These are phyloP conservation scores for Penicillium nucicola DNA, from an alignment of 495 filamentous ascomycete genomes.

Conservation along the genomic window DNA sequence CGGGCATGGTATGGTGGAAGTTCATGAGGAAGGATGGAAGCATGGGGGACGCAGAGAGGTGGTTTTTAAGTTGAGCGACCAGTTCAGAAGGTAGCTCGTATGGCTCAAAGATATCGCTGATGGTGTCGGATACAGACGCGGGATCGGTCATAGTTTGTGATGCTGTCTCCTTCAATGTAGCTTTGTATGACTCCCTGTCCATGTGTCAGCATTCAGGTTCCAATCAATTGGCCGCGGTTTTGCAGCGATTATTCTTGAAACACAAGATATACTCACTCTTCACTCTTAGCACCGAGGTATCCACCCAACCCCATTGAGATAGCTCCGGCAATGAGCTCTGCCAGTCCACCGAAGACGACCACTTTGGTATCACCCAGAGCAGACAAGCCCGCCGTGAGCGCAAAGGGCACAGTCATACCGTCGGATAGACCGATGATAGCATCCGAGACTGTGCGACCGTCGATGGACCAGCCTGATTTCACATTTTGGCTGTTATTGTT, in stretches of 20 bases:
- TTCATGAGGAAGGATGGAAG: constrained; percentile 56
- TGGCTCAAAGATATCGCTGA: constrained; percentile 51
- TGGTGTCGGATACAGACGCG: constrained; percentile 31
- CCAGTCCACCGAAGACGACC: constrained; percentile 56
- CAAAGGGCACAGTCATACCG: constrained; percentile 60
- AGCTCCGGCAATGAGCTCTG: constrained; percentile 56
- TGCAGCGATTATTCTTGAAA: background rate
- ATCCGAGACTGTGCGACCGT: constrained; percentile 54
- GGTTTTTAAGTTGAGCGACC: constrained; percentile 40
- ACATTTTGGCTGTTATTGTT: constrained; percentile 5
- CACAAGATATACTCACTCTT: constrained; percentile 45
- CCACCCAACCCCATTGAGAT: constrained; percentile 60
- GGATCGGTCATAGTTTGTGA: constrained; percentile 38
- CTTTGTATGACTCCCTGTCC: constrained; percentile 49
- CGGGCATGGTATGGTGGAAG: constrained; percentile 53
- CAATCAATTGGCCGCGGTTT: too few species aligned
- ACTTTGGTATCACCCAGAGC: constrained; percentile 52
- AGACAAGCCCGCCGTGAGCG: constrained; percentile 55
- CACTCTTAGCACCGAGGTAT: constrained; percentile 66
- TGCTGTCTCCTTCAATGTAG: constrained; percentile 46
- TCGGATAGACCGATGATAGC: constrained; percentile 61
- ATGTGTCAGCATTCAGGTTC: background rate
- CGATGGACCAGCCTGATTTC: constrained; percentile 24
- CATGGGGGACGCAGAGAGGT: constrained; percentile 45
- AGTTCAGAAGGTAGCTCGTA: constrained; percentile 50